A percentile compares a stretch with the other conserved stretches of the same genome.
Evolutionary conservation across 2,329 filamentous ascomycete species (phyloP).

Genomic region (Pestalotiopsis sp.): DNA sequence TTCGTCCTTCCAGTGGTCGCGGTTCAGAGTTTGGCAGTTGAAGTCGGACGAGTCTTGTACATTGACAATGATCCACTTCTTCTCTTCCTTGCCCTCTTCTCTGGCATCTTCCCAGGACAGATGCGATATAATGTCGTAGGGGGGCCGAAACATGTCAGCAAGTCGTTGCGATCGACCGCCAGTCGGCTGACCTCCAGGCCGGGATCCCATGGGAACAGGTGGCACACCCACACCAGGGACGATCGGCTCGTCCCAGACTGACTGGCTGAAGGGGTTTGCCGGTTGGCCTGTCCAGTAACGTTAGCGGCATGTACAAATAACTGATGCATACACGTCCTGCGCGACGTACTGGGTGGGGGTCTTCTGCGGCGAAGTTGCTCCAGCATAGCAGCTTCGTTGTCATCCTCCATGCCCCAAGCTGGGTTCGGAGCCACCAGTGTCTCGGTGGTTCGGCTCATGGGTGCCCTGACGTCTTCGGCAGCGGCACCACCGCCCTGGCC

Average conservation of each 20-base stretch:
- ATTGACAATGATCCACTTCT: constrained; percentile 96
- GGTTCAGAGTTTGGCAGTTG: constrained; percentile 90
- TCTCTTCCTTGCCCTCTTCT: constrained; percentile 80
- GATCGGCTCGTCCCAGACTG: constrained; percentile 41
- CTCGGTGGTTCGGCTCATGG: constrained; percentile 89
- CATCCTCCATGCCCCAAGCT: constrained; percentile 55
- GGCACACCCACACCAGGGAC: constrained; percentile 32
- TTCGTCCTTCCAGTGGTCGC: constrained; percentile 93
- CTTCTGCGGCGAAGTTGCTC: constrained; percentile 63
- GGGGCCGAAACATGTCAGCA: constrained; percentile 89
- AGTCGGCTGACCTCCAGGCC: constrained; percentile 21
- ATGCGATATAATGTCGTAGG: constrained; percentile 84
- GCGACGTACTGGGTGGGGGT: constrained; percentile 29
- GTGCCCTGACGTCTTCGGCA: constrained; percentile 69
- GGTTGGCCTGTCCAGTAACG: constrained; percentile 14
- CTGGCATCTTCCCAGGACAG: constrained; percentile 84
- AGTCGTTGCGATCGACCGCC: constrained; percentile 77
- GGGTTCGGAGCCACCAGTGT: constrained; percentile 76
- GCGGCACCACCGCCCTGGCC: constrained; percentile 43
- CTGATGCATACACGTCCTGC: constrained; percentile 12
- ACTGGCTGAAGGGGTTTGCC: constrained; percentile 33
- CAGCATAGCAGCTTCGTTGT: constrained; percentile 63
- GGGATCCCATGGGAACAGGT: constrained; percentile 37
- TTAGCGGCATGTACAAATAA: not conserved
- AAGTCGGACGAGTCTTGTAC: constrained; percentile 93